These are phyloP conservation scores for Coemansia sp. DNA, from an alignment of 192 early-diverging fungal species.

Conservation along the genomic window DNA sequence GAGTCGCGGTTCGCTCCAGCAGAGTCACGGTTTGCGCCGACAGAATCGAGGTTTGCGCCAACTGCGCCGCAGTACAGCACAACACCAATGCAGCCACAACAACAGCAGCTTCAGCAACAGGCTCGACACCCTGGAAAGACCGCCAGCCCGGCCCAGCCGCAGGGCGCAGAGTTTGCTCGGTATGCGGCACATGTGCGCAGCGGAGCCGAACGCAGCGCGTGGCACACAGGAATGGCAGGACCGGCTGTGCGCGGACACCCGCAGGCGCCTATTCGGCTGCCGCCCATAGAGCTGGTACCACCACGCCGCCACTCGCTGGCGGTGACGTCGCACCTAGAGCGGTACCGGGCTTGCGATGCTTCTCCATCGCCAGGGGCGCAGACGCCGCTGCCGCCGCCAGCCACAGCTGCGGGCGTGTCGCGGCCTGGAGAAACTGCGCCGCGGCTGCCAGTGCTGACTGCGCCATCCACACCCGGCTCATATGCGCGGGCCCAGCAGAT, in stretches of 20 bases:
- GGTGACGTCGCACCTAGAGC: slow-evolving; percentile 50
- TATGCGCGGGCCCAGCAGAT: slow-evolving; percentile 16
- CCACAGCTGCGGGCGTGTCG: not conserved
- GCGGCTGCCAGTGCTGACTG: slow-evolving; percentile 2
- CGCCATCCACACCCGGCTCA: not conserved
- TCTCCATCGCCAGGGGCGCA: slow-evolving; percentile 28
- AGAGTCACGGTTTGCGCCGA: not conserved
- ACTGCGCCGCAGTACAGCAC: not conserved
- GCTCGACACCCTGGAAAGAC: not conserved
- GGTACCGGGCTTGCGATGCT: slow-evolving; percentile 39
- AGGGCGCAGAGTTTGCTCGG: not conserved
- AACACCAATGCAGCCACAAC: not conserved
- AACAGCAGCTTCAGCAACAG: slow-evolving; percentile 3
- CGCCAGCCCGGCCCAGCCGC: not conserved
- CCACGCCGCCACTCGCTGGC: slow-evolving; percentile 52
- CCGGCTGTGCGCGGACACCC: not conserved
- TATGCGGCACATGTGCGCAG: not conserved
- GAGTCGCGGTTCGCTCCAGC: not conserved
- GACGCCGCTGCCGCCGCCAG: slow-evolving; percentile 3
- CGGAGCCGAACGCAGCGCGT: not conserved
- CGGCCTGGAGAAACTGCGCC: not conserved
- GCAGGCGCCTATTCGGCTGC: slow-evolving; percentile 26
- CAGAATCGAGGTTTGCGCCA: not conserved
- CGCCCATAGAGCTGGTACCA: slow-evolving; percentile 44
- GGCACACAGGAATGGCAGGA: not conserved